Evolutionary conservation across 73 alveolate species (phyloP).

Genomic region (Chromera velia): DNA sequence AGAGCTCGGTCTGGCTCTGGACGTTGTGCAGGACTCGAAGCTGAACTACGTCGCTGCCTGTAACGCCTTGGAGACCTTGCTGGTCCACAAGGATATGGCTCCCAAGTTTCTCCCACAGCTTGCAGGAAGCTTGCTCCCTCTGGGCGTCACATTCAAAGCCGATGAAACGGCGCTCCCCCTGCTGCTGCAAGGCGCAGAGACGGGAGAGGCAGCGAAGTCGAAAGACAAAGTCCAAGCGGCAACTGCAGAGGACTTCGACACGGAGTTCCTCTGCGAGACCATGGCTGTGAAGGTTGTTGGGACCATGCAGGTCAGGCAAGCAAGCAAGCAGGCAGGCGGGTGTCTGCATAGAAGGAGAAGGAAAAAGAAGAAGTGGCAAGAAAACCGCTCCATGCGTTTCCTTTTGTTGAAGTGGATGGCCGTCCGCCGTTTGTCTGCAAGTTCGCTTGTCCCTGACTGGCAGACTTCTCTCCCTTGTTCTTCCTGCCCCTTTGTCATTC

Average conservation of each 20-base stretch:
- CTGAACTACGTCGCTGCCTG: not conserved
- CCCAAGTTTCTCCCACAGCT: not conserved
- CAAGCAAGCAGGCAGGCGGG: not conserved
- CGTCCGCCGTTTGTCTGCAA: too few relatives aligned
- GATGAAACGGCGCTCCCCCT: not conserved
- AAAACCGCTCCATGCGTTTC: too few relatives aligned
- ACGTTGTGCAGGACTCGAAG: not conserved
- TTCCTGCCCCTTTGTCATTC: too few relatives aligned
- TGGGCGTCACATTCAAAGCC: not conserved
- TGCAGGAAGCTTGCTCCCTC: not conserved
- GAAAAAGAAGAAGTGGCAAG: too few relatives aligned
- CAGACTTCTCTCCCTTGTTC: too few relatives aligned
- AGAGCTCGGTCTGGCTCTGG: not conserved
- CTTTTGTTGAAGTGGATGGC: too few relatives aligned
- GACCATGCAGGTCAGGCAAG: not conserved
- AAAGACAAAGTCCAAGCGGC: not conserved
- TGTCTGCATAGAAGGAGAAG: too few relatives aligned
- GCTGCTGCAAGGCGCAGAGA: too few relatives aligned
- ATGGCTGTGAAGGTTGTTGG: conserved; percentile 2
- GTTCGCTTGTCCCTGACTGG: too few relatives aligned
- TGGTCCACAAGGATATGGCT: not conserved
- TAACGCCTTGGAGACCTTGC: not conserved
- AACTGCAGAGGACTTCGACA: not conserved
- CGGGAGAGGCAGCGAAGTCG: too few relatives aligned
- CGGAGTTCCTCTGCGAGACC: not conserved